Conservation (phyloP, 2,329 filamentous ascomycete genomes). For the Byssochlamys sp. region DNA sequence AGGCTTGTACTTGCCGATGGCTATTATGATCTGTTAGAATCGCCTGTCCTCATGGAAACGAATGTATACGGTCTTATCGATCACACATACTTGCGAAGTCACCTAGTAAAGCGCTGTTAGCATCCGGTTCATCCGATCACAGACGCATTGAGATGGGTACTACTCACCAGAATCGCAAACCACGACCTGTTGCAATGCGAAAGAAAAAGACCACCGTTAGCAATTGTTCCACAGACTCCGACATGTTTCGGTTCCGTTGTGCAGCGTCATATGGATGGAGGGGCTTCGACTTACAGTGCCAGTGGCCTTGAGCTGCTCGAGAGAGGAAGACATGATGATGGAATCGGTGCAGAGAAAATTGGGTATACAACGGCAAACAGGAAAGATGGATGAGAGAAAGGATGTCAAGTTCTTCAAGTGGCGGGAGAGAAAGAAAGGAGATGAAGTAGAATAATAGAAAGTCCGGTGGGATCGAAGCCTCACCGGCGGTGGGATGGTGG, state of each 20-base stretch:
- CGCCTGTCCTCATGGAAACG: background rate
- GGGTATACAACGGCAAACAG: background rate
- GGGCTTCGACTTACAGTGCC: slow-evolving; percentile 68
- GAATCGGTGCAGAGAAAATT: background rate
- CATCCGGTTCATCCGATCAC: slow-evolving; percentile 5
- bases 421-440: background rate
- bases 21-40: slow-evolving; percentile 37
- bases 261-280: slow-evolving; percentile 1
- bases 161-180: slow-evolving; percentile 89
- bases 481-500: slow-evolving; percentile 11
- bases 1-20: slow-evolving; percentile 98
- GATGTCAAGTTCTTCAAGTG: background rate
- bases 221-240: slow-evolving; percentile 3
- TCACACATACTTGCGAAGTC: slow-evolving; percentile 64
- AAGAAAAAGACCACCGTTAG: slow-evolving; percentile 9
- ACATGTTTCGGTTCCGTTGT: slow-evolving; percentile 1
- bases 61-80: slow-evolving; percentile 7
- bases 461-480: slow-evolving; percentile 1
- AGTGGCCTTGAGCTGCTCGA: slow-evolving; percentile 92
- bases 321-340: slow-evolving; percentile 65
- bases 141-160: slow-evolving; percentile 26
- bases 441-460: background rate
- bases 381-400: background rate
- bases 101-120: slow-evolving; percentile 38
- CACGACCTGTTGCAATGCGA: slow-evolving; percentile 55